Evolutionary conservation across 2,329 filamentous ascomycete species (phyloP).

Genomic region (Phyllosticta ampelicida): DNA sequence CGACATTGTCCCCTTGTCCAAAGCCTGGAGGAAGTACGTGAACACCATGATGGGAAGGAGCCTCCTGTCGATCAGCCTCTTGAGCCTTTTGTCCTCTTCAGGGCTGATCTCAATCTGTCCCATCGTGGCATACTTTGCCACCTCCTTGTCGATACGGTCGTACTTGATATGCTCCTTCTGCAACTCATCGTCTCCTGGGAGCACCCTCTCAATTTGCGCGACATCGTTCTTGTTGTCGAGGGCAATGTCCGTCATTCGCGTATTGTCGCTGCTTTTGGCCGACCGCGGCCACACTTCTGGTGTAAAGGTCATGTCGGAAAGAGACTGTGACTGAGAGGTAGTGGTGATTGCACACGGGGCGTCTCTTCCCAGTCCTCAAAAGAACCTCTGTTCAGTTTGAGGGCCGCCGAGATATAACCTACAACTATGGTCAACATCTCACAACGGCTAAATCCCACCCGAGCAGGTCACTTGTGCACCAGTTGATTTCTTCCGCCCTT

Average conservation of each 20-base stretch:
- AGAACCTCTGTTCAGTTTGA: not conserved
- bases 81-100: slow-evolving; percentile 47
- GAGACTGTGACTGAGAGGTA: not conserved
- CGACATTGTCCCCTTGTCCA: slow-evolving; percentile 51
- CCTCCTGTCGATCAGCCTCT: slow-evolving; percentile 41
- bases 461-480: not conserved
- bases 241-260: not conserved
- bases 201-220: slow-evolving; percentile 39
- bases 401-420: not conserved
- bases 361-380: not conserved
- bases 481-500: not conserved
- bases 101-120: slow-evolving; percentile 46
- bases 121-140: slow-evolving; percentile 56
- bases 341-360: not conserved
- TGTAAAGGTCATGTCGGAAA: not conserved
- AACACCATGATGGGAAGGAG: slow-evolving; percentile 46
- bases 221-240: slow-evolving; percentile 22
- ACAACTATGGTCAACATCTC: not conserved
- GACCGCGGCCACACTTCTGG: not conserved
- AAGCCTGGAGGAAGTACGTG: slow-evolving; percentile 52
- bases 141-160: slow-evolving; percentile 54
- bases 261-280: not conserved
- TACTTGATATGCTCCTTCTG: slow-evolving; percentile 47
- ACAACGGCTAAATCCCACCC: not conserved
- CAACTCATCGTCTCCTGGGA: slow-evolving; percentile 32